Percentiles rank a stretch among this genome's conserved stretches.
Conservation (phyloP, 2,329 filamentous ascomycete species). For the Pyrenophora graminea region DNA sequence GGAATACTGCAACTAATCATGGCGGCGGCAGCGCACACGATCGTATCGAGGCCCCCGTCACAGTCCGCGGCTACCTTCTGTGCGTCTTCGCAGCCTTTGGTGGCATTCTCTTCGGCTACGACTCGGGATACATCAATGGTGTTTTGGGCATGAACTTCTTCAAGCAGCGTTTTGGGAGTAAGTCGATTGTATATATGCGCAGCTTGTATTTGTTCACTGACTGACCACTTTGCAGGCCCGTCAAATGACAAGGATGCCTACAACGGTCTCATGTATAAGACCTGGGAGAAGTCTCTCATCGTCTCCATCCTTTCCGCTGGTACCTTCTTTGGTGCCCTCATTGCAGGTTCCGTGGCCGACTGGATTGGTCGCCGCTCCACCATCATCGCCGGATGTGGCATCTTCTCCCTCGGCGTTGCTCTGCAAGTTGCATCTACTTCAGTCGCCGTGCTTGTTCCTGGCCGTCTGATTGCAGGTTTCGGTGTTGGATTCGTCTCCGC, state of each 20-base stretch:
- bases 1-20: conserved; percentile 24
- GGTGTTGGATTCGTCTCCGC: conserved; percentile 48
- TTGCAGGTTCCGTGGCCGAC: conserved; percentile 71
- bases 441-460: conserved; percentile 42
- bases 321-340: conserved; percentile 75
- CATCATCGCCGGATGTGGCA: conserved; percentile 45
- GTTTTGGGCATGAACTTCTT: conserved; percentile 55
- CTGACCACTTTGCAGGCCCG: conserved; percentile 54
- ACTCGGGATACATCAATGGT: conserved; percentile 75
- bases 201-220: not conserved
- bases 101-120: conserved; percentile 76
- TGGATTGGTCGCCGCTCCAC: conserved; percentile 71
- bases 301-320: conserved; percentile 83
- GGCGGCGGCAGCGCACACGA: conserved; percentile 48
- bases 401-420: conserved; percentile 47
- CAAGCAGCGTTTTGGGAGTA: conserved; percentile 44
- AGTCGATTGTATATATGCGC: conserved; percentile 31
- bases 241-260: conserved; percentile 46
- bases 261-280: conserved; percentile 39
- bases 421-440: conserved; percentile 44
- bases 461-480: conserved; percentile 47
- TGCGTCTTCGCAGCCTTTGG: conserved; percentile 56
- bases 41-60: conserved; percentile 59
- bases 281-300: conserved; percentile 68
- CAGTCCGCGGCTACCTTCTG: conserved; percentile 51